Conservation (phyloP, 306 rosid genomes). For the Fagus sylvatica region DNA sequence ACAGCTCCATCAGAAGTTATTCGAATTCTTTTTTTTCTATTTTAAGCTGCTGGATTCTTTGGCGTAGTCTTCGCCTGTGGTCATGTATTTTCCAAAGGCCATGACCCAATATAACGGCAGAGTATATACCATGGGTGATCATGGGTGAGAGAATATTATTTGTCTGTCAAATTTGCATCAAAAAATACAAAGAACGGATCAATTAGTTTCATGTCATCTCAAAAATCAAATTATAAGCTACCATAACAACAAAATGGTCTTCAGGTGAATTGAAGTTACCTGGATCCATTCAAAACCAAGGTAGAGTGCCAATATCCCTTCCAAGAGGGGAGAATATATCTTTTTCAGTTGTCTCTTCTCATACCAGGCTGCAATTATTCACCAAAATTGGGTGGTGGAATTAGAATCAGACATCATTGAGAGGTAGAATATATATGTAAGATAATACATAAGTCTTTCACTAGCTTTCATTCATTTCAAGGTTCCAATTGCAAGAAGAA, state of each 20-base stretch:
- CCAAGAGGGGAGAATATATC: conserved; percentile 92
- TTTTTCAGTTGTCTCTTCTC: conserved; percentile 88
- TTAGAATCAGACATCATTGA: conserved; percentile 4
- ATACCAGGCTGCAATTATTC: conserved; percentile 78
- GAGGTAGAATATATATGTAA: background rate
- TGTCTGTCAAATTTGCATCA: conserved; percentile 52
- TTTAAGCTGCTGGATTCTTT: conserved; percentile 73
- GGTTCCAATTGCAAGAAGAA: too few relatives aligned
- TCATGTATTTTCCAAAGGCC: conserved; percentile 96
- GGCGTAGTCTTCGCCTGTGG: conserved; percentile 73
- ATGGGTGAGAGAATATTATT: conserved; percentile 90
- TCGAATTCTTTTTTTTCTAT: conserved; percentile 43
- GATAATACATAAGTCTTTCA: background rate
- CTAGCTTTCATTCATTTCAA: too few relatives aligned
- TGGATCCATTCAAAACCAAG: conserved; percentile 97
- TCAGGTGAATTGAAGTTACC: conserved; percentile 38
- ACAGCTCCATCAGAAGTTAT: conserved; percentile 31
- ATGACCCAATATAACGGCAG: conserved; percentile 87
- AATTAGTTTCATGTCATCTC: conserved; percentile 21
- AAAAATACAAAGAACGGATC: conserved; percentile 9
- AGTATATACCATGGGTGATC: conserved; percentile 91
- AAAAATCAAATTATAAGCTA: background rate
- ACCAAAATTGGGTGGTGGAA: conserved; percentile 22
- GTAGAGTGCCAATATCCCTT: conserved; percentile 92
- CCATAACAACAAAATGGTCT: background rate